A percentile compares a stretch with the other conserved stretches of the same genome.
Conservation (phyloP, 2,329 filamentous ascomycete species). For the Claviceps maximensis region DNA sequence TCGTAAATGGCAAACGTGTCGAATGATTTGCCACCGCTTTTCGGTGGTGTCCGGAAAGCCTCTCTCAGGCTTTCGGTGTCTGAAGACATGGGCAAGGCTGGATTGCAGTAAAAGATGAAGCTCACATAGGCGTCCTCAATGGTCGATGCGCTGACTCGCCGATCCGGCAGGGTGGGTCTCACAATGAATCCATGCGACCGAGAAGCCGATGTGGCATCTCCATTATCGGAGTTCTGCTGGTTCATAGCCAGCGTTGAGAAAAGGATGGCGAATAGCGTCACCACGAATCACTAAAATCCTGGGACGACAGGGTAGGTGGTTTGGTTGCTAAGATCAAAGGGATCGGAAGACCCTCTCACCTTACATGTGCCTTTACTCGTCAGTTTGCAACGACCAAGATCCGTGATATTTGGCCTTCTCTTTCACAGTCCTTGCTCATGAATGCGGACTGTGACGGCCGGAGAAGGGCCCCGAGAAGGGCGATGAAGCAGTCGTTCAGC, state of each 20-base stretch:
- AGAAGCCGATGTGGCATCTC: background rate
- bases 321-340: background rate
- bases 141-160: conserved; percentile 51
- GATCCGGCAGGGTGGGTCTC: conserved; percentile 43
- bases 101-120: conserved; percentile 89
- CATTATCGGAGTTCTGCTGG: background rate
- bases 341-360: background rate
- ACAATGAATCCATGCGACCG: conserved; percentile 4
- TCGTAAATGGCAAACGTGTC: conserved; percentile 64
- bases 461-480: no score
- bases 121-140: conserved; percentile 72
- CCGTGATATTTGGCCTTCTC: background rate
- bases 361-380: background rate
- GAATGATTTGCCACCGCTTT: conserved; percentile 78
- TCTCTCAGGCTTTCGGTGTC: conserved; percentile 61
- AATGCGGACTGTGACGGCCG: no score
- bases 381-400: background rate
- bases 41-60: conserved; percentile 66
- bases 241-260: background rate
- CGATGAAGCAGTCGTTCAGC: no score
- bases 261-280: background rate
- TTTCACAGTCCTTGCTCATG: no score
- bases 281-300: background rate
- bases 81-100: conserved; percentile 51
- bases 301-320: background rate